phyloP scores from a whole-genome alignment of 208 protist species.

The Acanthamoeba triangularis region DNA sequence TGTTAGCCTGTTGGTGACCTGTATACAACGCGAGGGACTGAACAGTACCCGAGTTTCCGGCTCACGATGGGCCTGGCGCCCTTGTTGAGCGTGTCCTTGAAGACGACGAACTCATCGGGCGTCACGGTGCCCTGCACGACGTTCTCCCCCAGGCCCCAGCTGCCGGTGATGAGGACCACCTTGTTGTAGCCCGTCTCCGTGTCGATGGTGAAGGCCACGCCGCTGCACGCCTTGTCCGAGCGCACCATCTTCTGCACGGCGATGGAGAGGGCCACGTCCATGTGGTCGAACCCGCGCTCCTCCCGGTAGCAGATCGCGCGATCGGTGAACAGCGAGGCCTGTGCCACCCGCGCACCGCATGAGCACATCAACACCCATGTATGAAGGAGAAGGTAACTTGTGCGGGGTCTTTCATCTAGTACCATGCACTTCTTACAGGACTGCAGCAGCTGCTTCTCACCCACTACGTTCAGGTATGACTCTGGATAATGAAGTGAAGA shows the following conservation, averaged over 20 bases:
- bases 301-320: slow-evolving; percentile 82
- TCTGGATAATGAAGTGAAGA: slow-evolving; percentile 49
- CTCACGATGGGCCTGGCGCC: slow-evolving; percentile 69
- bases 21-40: too few species aligned
- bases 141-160: slow-evolving; percentile 85
- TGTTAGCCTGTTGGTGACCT: too few species aligned
- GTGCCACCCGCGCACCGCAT: too few species aligned
- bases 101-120: slow-evolving; percentile 83
- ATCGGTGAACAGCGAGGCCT: slow-evolving; percentile 84
- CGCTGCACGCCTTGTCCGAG: slow-evolving; percentile 71
- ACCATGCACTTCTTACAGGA: slow-evolving; percentile 78
- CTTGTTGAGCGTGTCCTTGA: slow-evolving; percentile 81
- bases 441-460: slow-evolving; percentile 78
- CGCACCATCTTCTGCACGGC: slow-evolving; percentile 83
- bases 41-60: slow-evolving; percentile 55
- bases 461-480: slow-evolving; percentile 82
- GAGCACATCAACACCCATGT: too few species aligned
- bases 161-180: slow-evolving; percentile 79
- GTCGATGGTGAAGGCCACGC: slow-evolving; percentile 86
- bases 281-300: slow-evolving; percentile 81
- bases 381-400: too few species aligned
- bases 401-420: too few species aligned
- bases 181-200: slow-evolving; percentile 82
- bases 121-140: slow-evolving; percentile 78
- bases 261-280: slow-evolving; percentile 78